Evolutionary conservation across 768 basidiomycete species (phyloP).

Genomic region (Lyophyllum semitale): DNA sequence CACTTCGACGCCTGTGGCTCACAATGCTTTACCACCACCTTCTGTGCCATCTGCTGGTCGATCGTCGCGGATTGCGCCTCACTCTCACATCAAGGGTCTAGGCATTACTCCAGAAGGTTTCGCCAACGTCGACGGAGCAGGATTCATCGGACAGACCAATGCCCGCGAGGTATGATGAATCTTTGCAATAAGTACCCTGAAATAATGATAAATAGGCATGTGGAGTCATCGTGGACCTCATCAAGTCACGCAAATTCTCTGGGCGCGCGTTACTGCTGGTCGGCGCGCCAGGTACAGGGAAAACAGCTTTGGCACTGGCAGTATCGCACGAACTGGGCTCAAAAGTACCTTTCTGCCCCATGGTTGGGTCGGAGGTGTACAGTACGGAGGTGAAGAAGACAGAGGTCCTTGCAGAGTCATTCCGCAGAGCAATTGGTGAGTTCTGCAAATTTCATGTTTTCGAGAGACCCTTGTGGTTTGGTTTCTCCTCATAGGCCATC

Average conservation of each 20-base stretch:
- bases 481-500: too few relatives aligned
- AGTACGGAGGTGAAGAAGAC: constrained; percentile 98
- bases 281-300: constrained; percentile 96
- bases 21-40: constrained; percentile 75
- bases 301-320: constrained; percentile 96
- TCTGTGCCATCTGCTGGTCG: constrained; percentile 60
- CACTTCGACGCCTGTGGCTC: constrained; percentile 57
- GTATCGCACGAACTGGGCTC: constrained; percentile 91
- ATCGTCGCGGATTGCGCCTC: constrained; percentile 82
- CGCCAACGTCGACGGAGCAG: constrained; percentile 71
- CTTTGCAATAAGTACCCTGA: not conserved
- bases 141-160: constrained; percentile 88
- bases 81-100: constrained; percentile 96
- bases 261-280: constrained; percentile 91
- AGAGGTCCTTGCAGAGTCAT: constrained; percentile 95
- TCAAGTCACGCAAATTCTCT: constrained; percentile 91
- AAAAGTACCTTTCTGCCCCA: constrained; percentile 97
- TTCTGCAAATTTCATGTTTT: constrained; percentile 71
- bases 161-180: constrained; percentile 79
- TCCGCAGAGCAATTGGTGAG: constrained; percentile 93
- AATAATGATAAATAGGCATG: constrained; percentile 64
- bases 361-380: constrained; percentile 98
- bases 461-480: constrained; percentile 1
- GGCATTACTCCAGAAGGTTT: constrained; percentile 85
- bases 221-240: constrained; percentile 85